Conservation (phyloP, 805 yeast species). For the Blastobotrys terrestris region DNA sequence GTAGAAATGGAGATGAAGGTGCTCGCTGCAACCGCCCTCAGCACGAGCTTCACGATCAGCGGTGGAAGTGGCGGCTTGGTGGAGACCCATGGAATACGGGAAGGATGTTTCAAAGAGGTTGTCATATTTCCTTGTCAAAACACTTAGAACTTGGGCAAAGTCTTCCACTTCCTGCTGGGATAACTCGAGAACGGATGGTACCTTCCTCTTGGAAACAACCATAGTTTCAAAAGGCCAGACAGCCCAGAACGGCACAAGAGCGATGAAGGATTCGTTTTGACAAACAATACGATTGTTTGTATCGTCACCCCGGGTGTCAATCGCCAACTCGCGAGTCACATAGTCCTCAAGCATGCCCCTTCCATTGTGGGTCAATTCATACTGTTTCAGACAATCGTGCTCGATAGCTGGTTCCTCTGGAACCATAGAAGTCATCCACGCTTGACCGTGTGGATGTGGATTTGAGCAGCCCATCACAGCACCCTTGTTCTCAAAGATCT, state of each 20-base stretch:
- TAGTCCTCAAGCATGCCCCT: constrained; percentile 58
- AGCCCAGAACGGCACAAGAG: constrained; percentile 77
- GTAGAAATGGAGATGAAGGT: constrained; percentile 71
- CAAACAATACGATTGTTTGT: constrained; percentile 44
- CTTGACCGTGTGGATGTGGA: constrained; percentile 80
- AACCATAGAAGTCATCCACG: constrained; percentile 61
- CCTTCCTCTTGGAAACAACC: constrained; percentile 50
- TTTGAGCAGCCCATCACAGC: constrained; percentile 78
- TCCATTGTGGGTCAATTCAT: constrained; percentile 34
- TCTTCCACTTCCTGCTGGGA: constrained; percentile 43
- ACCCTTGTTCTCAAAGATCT: constrained; percentile 74
- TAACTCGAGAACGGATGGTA: constrained; percentile 45
- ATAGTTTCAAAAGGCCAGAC: constrained; percentile 76
- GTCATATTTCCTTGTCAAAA: constrained; percentile 59
- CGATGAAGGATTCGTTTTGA: constrained; percentile 57
- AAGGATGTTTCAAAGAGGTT: constrained; percentile 62
- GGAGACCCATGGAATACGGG: constrained; percentile 79
- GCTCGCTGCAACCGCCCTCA: constrained; percentile 16
- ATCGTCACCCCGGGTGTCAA: constrained; percentile 28
- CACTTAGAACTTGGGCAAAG: constrained; percentile 48
- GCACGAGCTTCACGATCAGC: constrained; percentile 25
- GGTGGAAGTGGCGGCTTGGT: constrained; percentile 55
- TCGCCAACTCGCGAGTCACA: constrained; percentile 44
- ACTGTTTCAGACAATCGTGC: constrained; percentile 44
- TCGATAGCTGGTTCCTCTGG: constrained; percentile 66